A percentile compares a stretch with the other conserved stretches of the same genome.
phyloP scores from a whole-genome alignment of 805 yeast genomes.

The Brettanomyces custersianus region DNA sequence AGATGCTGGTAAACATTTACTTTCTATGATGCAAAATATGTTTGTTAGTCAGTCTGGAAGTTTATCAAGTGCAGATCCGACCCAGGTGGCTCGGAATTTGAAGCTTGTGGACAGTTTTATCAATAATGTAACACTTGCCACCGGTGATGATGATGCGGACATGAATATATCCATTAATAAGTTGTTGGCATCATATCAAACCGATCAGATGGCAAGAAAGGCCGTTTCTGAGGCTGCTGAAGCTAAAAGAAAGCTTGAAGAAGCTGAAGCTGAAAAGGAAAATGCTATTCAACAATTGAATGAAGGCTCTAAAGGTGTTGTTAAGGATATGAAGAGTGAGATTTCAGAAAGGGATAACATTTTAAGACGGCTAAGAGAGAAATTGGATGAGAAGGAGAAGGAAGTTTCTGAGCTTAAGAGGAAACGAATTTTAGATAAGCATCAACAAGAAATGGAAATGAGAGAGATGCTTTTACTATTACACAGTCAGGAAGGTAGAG shows the following conservation, averaged over 20 bases:
- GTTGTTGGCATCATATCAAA: slow-evolving; percentile 60
- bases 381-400: slow-evolving; percentile 48
- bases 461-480: slow-evolving; percentile 60
- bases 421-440: slow-evolving; percentile 54
- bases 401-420: slow-evolving; percentile 59
- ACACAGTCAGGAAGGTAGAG: slow-evolving; percentile 28
- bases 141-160: slow-evolving; percentile 52
- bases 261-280: slow-evolving; percentile 36
- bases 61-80: slow-evolving; percentile 30
- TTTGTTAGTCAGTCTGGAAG: slow-evolving; percentile 38
- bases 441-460: slow-evolving; percentile 69
- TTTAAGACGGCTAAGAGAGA: slow-evolving; percentile 48
- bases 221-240: slow-evolving; percentile 44
- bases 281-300: slow-evolving; percentile 19
- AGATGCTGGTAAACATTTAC: slow-evolving; percentile 48
- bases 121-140: slow-evolving; percentile 43
- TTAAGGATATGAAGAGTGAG: slow-evolving; percentile 51
- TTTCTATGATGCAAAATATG: slow-evolving; percentile 59
- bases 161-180: slow-evolving; percentile 71
- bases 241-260: slow-evolving; percentile 29
- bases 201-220: slow-evolving; percentile 78
- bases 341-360: slow-evolving; percentile 55
- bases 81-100: slow-evolving; percentile 38
- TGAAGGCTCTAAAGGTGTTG: slow-evolving; percentile 70
- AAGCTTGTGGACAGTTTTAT: slow-evolving; percentile 47